Evolutionary conservation across 2,329 filamentous ascomycete species (phyloP).

Genomic region (Diaporthe eres): DNA sequence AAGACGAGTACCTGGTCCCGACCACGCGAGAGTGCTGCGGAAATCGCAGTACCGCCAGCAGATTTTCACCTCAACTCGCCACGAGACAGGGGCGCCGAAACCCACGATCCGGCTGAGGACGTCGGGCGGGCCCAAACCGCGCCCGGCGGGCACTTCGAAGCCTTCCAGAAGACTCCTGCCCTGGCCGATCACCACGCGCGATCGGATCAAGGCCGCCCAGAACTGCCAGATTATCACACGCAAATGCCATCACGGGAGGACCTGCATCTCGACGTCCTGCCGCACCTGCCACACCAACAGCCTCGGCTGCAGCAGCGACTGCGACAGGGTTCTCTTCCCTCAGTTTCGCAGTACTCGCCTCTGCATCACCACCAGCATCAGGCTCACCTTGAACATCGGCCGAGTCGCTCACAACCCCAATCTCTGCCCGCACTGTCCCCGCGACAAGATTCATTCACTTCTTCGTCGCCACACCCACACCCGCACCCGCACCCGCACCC

Average conservation of each 20-base stretch:
- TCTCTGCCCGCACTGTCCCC: constrained; percentile 34
- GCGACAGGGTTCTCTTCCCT: constrained; percentile 38
- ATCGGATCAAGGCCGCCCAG: neutral
- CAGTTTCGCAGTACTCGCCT: constrained; percentile 38
- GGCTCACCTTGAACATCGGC: constrained; percentile 30
- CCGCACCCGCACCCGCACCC: constrained; percentile 7
- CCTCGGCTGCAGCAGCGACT: constrained; percentile 15
- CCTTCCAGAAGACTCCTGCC: constrained; percentile 33
- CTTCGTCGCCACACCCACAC: constrained; percentile 23
- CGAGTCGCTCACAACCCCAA: constrained; percentile 29
- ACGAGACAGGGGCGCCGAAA: constrained; percentile 30
- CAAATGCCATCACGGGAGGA: constrained; percentile 14
- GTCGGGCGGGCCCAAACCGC: constrained; percentile 21
- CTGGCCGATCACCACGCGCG: constrained; percentile 17
- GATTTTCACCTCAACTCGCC: constrained; percentile 20
- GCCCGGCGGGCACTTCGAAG: constrained; percentile 13
- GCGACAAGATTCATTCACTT: constrained; percentile 29
- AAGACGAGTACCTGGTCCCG: constrained; percentile 29
- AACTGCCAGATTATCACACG: neutral
- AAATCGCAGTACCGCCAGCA: constrained; percentile 26
- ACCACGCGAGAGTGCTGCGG: constrained; percentile 28
- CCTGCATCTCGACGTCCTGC: constrained; percentile 3
- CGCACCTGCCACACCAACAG: constrained; percentile 21
- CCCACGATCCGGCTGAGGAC: constrained; percentile 20
- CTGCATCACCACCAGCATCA: constrained; percentile 25